Conservation (phyloP, 2,329 filamentous ascomycete species). For the Sarocladium strictum region DNA sequence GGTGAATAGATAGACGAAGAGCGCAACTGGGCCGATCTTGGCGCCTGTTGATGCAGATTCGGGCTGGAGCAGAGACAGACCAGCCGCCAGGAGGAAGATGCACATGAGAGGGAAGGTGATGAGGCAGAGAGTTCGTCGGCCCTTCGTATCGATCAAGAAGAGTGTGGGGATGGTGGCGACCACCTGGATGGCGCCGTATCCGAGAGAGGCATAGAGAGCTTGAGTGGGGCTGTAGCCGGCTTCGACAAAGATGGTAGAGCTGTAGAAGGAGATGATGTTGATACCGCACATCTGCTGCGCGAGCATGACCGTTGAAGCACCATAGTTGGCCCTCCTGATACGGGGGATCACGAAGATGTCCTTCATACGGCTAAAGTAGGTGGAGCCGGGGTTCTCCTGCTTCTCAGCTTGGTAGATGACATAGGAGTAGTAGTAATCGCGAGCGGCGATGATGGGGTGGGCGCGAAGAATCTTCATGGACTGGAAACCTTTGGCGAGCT, state of each 20-base stretch:
- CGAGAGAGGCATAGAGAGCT: slow-evolving; percentile 26
- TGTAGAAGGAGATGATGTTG: slow-evolving; percentile 24
- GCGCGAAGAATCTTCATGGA: slow-evolving; percentile 31
- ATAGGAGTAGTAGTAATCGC: slow-evolving; percentile 14
- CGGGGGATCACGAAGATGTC: slow-evolving; percentile 12
- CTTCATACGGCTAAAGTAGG: slow-evolving; percentile 11
- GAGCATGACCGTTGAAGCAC: slow-evolving; percentile 13
- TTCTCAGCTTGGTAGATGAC: slow-evolving; percentile 13
- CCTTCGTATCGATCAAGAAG: slow-evolving; percentile 20
- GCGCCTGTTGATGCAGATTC: slow-evolving; percentile 12
- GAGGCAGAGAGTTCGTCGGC: slow-evolving; percentile 17
- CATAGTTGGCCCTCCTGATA: slow-evolving; percentile 12
- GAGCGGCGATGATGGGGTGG: slow-evolving; percentile 15
- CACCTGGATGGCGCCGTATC: slow-evolving; percentile 26
- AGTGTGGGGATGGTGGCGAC: slow-evolving; percentile 26
- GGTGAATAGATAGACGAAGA: slow-evolving; percentile 31
- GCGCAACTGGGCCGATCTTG: slow-evolving; percentile 24
- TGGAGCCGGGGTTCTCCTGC: slow-evolving; percentile 6
- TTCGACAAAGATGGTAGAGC: slow-evolving; percentile 21
- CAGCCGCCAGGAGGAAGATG: slow-evolving; percentile 24
- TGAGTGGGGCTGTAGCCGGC: slow-evolving; percentile 21
- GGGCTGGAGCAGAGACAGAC: slow-evolving; percentile 21
- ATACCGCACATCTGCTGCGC: slow-evolving; percentile 12
- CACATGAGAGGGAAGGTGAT: slow-evolving; percentile 29
- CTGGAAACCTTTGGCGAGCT: slow-evolving; percentile 49